phyloP scores from a whole-genome alignment of 2,329 filamentous ascomycete species.

The Cladosporium sp. region DNA sequence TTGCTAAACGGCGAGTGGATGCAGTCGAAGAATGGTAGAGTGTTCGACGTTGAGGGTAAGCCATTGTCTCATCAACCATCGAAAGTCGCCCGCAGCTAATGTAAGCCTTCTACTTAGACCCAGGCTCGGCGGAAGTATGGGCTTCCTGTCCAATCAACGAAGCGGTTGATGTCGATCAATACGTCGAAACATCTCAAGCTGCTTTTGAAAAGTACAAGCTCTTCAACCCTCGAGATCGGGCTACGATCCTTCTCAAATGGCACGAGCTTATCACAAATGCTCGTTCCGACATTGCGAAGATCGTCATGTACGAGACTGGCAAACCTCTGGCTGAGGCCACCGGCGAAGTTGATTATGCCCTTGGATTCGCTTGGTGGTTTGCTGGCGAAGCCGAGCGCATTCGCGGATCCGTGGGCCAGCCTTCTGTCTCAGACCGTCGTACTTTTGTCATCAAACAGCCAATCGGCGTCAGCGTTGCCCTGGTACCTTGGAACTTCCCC shows the following conservation, averaged over 20 bases:
- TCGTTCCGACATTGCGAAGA: conserved; percentile 57
- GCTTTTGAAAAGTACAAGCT: conserved; percentile 59
- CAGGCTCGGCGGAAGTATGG: conserved; percentile 47
- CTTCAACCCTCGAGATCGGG: conserved; percentile 56
- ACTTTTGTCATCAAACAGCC: conserved; percentile 63
- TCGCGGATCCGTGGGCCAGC: conserved; percentile 57
- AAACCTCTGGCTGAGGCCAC: conserved; percentile 50
- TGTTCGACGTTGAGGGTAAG: conserved; percentile 53
- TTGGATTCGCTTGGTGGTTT: conserved; percentile 55
- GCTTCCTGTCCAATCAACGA: conserved; percentile 44
- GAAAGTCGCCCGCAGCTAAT: too few species aligned
- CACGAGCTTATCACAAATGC: conserved; percentile 60
- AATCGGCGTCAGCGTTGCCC: conserved; percentile 41
- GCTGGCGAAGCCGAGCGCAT: conserved; percentile 58
- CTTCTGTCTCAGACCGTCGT: conserved; percentile 58
- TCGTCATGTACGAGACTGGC: conserved; percentile 57
- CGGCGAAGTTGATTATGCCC: conserved; percentile 51
- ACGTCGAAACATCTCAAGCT: conserved; percentile 56
- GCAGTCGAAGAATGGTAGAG: conserved; percentile 52
- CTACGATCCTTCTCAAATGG: conserved; percentile 62
- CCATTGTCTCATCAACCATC: not conserved
- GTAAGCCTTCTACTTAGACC: conserved; percentile 42
- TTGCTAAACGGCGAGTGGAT: conserved; percentile 42
- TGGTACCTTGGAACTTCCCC: conserved; percentile 79
- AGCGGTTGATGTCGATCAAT: conserved; percentile 56